Percentiles rank a stretch among this genome's conserved stretches.
These are phyloP conservation scores for Ramularia endophylla DNA, from an alignment of 2,329 filamentous ascomycete genomes.

Conservation along the genomic window DNA sequence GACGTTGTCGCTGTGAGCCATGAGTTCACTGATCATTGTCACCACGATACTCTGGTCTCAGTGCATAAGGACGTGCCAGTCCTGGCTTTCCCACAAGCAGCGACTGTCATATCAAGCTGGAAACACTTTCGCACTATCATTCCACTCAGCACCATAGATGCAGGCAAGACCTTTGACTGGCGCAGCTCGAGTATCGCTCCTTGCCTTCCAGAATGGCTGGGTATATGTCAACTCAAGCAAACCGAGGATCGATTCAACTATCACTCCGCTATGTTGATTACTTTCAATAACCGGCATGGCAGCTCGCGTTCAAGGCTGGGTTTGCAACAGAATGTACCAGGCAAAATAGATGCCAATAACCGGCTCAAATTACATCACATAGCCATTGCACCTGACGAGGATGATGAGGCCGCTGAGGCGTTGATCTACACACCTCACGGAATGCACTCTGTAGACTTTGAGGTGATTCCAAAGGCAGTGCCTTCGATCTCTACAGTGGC, in stretches of 20 bases:
- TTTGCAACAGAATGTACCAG: conserved; percentile 6
- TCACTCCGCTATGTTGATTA: conserved; percentile 56
- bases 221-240: conserved; percentile 53
- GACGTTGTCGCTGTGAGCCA: conserved; percentile 58
- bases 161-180: conserved; percentile 37
- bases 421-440: conserved; percentile 62
- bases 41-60: conserved; percentile 54
- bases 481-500: conserved; percentile 50
- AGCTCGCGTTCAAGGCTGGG: conserved; percentile 6
- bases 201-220: conserved; percentile 54
- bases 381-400: conserved; percentile 16
- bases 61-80: conserved; percentile 51
- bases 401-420: conserved; percentile 44
- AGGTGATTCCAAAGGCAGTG: conserved; percentile 37
- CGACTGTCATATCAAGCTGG: conserved; percentile 52
- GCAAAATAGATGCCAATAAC: conserved; percentile 10
- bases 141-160: conserved; percentile 43
- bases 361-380: conserved; percentile 7
- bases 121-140: conserved; percentile 53
- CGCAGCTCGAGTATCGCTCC: conserved; percentile 38
- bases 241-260: conserved; percentile 53
- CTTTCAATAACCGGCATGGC: conserved; percentile 39
- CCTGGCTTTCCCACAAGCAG: conserved; percentile 54
- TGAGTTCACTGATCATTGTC: conserved; percentile 65
- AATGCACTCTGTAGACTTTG: conserved; percentile 43